Evolutionary conservation across 2,329 filamentous ascomycete genomes (phyloP).

Genomic region (Truncatella angustata): DNA sequence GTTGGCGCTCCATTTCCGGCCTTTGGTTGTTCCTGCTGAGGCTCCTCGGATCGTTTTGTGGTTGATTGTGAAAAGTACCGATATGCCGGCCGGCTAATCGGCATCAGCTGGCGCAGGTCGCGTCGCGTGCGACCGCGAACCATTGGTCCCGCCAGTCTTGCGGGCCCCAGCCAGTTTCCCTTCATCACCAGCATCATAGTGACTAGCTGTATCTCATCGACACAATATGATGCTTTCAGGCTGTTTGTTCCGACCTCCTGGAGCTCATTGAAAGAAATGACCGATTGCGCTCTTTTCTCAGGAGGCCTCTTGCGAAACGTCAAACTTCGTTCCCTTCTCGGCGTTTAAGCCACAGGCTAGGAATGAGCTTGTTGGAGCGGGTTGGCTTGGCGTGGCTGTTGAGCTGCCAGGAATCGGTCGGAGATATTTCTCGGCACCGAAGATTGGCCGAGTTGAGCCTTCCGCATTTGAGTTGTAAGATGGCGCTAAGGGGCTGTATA

Average conservation of each 20-base stretch:
- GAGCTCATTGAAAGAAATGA: not conserved
- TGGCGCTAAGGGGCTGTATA: not conserved
- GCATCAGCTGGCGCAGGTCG: constrained; percentile 8
- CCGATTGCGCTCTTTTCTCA: not conserved
- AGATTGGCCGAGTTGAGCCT: not conserved
- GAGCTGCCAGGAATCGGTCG: not conserved
- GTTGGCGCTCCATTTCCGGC: constrained; percentile 18
- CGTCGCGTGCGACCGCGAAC: constrained; percentile 1
- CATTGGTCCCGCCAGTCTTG: not conserved
- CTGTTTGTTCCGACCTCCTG: not conserved
- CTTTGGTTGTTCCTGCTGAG: not conserved
- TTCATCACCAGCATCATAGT: constrained; percentile 7
- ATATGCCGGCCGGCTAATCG: not conserved
- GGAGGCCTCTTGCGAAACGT: not conserved
- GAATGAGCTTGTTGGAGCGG: not conserved
- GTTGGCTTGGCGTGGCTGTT: constrained; percentile 7
- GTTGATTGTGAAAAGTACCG: not conserved
- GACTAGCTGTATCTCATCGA: not conserved
- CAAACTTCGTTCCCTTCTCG: constrained; percentile 6
- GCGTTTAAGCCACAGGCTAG: constrained; percentile 1
- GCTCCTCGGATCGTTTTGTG: not conserved
- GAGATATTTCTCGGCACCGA: not conserved
- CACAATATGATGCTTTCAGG: not conserved
- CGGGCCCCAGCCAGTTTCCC: constrained; percentile 1
- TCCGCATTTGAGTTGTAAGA: not conserved